Percentiles rank a stretch among this genome's conserved stretches.
phyloP scores from a whole-genome alignment of 768 basidiomycete species.

The Naganishia kalamii region DNA sequence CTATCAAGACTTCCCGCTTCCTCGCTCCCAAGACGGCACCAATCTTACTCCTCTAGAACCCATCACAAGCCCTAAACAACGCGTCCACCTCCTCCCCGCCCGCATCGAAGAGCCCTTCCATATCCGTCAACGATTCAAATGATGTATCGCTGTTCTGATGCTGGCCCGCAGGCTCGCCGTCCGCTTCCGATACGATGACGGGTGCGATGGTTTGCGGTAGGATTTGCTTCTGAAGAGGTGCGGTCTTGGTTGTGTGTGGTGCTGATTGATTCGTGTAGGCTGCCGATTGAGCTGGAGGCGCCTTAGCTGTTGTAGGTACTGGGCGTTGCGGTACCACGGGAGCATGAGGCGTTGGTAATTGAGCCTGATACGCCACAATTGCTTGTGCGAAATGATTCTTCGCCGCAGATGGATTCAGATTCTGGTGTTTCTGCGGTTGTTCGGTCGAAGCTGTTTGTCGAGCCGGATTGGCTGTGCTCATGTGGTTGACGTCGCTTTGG shows the following conservation, averaged over 20 bases:
- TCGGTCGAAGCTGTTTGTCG: not conserved
- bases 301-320: no score
- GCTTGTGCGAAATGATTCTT: no score
- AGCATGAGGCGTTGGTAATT: no score
- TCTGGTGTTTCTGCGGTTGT: not conserved
- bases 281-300: no score
- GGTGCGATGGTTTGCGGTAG: not conserved
- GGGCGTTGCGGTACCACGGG: no score
- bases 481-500: not conserved
- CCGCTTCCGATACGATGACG: not conserved
- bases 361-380: no score
- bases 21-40: not conserved
- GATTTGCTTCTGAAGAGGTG: not conserved
- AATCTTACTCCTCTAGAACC: not conserved
- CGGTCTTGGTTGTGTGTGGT: not conserved
- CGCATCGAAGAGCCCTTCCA: slow-evolving; percentile 17
- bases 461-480: not conserved
- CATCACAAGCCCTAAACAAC: slow-evolving; percentile 17
- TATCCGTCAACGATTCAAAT: slow-evolving; percentile 12
- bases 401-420: not conserved
- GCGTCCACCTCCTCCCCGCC: slow-evolving; percentile 22
- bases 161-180: not conserved
- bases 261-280: no score
- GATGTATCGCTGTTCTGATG: slow-evolving; percentile 13
- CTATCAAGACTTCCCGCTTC: not conserved